These are phyloP conservation scores for Nannizziopsis barbatae DNA, from an alignment of 2,329 filamentous ascomycete species.

Conservation along the genomic window DNA sequence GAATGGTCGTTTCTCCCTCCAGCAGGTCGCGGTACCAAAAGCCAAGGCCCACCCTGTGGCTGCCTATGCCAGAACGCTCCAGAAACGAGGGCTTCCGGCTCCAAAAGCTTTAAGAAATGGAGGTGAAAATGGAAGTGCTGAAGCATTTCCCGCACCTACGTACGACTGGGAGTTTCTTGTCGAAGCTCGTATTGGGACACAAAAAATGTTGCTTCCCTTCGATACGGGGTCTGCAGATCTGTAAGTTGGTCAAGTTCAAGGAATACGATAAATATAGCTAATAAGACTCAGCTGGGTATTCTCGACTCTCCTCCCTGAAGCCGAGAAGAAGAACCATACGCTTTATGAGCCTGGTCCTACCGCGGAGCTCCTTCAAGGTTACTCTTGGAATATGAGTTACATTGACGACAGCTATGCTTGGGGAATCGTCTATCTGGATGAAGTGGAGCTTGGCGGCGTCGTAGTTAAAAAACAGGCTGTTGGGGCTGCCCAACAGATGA, in stretches of 20 bases:
- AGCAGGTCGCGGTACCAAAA: no score
- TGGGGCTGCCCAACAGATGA: conserved; percentile 52
- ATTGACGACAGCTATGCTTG: conserved; percentile 42
- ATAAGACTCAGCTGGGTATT: conserved; percentile 49
- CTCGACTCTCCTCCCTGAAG: conserved; percentile 45
- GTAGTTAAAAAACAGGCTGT: conserved; percentile 52
- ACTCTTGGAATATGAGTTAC: no score
- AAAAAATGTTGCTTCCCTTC: conserved; percentile 28
- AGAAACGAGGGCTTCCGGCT: no score
- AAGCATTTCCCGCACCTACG: no score
- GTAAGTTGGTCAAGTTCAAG: conserved; percentile 33
- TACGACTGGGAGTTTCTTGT: no score
- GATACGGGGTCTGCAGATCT: conserved; percentile 60
- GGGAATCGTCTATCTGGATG: conserved; percentile 56
- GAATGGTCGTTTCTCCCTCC: no score
- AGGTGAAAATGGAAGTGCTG: no score
- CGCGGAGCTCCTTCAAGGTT: no score
- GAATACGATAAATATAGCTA: not conserved
- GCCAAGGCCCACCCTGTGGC: no score
- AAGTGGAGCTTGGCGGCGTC: conserved; percentile 50
- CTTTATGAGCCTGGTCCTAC: conserved; percentile 45
- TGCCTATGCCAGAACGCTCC: no score
- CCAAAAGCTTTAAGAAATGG: no score
- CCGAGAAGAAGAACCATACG: conserved; percentile 44
- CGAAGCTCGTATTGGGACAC: no score